Conservation (phyloP, 306 rosid species). For the Ziziphus jujuba region DNA sequence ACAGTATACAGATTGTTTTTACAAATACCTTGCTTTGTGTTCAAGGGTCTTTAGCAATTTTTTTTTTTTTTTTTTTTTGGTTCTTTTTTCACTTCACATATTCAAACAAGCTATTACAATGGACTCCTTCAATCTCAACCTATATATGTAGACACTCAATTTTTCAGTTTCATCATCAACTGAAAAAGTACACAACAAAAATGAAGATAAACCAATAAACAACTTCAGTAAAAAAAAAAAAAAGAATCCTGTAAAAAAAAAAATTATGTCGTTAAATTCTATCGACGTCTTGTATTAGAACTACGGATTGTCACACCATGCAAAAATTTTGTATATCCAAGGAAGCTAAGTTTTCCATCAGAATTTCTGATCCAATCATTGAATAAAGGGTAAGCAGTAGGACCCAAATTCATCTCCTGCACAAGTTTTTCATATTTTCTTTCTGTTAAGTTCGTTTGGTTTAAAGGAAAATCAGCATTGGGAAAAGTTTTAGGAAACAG, state of each 20-base stretch:
- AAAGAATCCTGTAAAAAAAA: conserved; percentile 6
- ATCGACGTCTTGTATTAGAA: conserved; percentile 65
- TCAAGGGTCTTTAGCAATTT: conserved; percentile 17
- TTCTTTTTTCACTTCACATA: not conserved
- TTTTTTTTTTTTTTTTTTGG: no score
- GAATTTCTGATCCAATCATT: conserved; percentile 83
- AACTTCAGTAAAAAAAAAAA: conserved; percentile 9
- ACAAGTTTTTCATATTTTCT: conserved; percentile 23
- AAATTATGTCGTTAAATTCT: conserved; percentile 28
- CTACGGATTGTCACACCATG: conserved; percentile 83
- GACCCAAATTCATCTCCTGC: conserved; percentile 89
- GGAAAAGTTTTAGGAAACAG: not conserved
- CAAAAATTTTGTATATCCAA: conserved; percentile 82
- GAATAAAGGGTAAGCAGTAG: conserved; percentile 65
- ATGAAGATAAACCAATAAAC: not conserved
- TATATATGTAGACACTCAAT: conserved; percentile 16
- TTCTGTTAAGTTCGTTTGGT: conserved; percentile 13
- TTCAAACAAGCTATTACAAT: conserved; percentile 18
- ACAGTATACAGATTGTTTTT: conserved; percentile 1
- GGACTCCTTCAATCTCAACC: conserved; percentile 24
- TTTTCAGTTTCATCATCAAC: conserved; percentile 17
- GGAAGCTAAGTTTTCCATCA: conserved; percentile 82
- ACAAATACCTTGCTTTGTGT: conserved; percentile 6
- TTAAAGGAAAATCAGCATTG: not conserved
- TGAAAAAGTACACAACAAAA: conserved; percentile 2